Percentiles rank a stretch among this genome's conserved stretches.
phyloP scores from a whole-genome alignment of 306 rosid species.

The Quillaja saponaria region DNA sequence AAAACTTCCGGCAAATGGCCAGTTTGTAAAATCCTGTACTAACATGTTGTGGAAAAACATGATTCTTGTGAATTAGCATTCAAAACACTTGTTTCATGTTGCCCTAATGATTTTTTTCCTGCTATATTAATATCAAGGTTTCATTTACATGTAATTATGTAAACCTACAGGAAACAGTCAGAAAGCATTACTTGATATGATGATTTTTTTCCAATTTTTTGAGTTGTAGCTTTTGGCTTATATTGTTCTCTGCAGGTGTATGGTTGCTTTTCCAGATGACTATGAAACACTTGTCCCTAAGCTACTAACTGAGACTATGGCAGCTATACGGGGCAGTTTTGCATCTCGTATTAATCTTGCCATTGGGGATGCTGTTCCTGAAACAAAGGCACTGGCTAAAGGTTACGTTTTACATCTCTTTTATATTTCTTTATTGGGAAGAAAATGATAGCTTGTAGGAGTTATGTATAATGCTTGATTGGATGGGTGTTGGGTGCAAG shows the following conservation, averaged over 20 bases:
- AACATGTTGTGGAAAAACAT: neutral
- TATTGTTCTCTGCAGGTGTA: constrained; percentile 66
- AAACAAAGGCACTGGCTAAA: constrained; percentile 89
- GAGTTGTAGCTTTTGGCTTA: constrained; percentile 23
- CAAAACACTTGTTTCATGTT: constrained; percentile 15
- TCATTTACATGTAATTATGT: constrained; percentile 15
- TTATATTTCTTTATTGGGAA: constrained; percentile 9
- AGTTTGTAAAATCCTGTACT: no score
- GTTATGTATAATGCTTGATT: neutral
- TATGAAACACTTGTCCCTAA: constrained; percentile 82
- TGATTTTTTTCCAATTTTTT: neutral
- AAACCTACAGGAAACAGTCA: constrained; percentile 5
- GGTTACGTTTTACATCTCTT: constrained; percentile 54
- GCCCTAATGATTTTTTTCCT: constrained; percentile 1
- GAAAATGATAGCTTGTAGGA: constrained; percentile 3
- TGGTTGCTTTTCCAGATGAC: constrained; percentile 87
- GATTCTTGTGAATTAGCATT: constrained; percentile 7
- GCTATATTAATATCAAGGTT: constrained; percentile 20
- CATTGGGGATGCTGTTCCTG: constrained; percentile 85
- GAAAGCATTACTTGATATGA: constrained; percentile 25
- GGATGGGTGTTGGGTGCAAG: neutral
- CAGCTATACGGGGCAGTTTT: constrained; percentile 76
- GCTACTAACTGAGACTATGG: constrained; percentile 82
- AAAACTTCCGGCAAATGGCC: no score
- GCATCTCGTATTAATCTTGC: constrained; percentile 81